Evolutionary conservation across 1,284 basidiomycete species (phyloP), one percentile per base, ranked within the genome.

Genomic region (Sphagnurus paluster): DNA sequence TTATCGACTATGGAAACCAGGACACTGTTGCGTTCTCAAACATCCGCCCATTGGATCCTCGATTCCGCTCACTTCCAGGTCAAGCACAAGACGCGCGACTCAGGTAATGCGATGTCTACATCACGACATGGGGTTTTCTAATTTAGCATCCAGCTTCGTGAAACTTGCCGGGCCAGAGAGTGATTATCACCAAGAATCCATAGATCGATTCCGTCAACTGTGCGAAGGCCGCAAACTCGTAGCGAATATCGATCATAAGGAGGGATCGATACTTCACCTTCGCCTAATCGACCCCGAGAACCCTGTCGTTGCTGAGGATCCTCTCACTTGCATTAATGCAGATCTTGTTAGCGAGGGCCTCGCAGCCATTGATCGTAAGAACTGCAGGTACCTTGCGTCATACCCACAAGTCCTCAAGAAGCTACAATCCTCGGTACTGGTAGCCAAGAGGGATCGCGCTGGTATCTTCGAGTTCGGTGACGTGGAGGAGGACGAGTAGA

Each of bases 381-480:
- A 76, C 20, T 87, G 85, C 72, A 80, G 70, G 59, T 94, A 94
- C 64, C 67, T 90, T 21, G 61, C 69, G 2, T 74, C 81, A 9
- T 93, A 93, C 63, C 83, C 89, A 0, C 78, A 79, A 48, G 71
- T 92, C 19, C 59, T 81, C 52, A 82, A 81, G 64, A 81, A 82
- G 64, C 66, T 94, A 32, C 75, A 82, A 63, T 75, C 76, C 46
- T 79, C 84, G 6, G 65, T 85, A 23, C 63, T 69, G 25, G 75
- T 72, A 11, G 91, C 90, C 20, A 94, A 93, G 68, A 73, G 75
- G 39, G 84, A 87, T 51, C 79, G 91, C 24, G 67, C 79, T 41
- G 91, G 91, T 34, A 92, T 92, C 80, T 94, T 93, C 60, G 92
- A 94, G 72, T 90, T 87, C 59, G 88, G 88, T 17, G 87, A 90